Evolutionary conservation across 306 rosid species (phyloP).

Genomic region (Begonia peltatifolia): DNA sequence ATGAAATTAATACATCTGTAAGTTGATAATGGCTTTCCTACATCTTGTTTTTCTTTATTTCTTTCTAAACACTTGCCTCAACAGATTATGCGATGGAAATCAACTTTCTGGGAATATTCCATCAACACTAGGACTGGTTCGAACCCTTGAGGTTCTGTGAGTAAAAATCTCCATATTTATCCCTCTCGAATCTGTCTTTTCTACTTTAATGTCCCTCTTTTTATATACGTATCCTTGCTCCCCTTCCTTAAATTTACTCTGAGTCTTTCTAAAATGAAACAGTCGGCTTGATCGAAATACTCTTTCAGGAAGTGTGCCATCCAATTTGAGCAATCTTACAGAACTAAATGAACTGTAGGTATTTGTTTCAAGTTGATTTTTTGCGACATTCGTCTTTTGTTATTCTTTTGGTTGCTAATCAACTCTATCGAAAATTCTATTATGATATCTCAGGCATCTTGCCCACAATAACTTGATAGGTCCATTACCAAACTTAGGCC

Average conservation of each 20-base stretch:
- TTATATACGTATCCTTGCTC: background rate
- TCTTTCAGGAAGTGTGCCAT: conserved; percentile 50
- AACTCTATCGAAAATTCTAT: background rate
- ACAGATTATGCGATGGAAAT: conserved; percentile 81
- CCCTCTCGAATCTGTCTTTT: background rate
- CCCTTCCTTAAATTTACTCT: conserved; percentile 6
- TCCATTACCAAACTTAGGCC: conserved; percentile 54
- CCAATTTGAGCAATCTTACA: conserved; percentile 52
- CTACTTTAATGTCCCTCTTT: no score
- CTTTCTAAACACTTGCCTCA: conserved; percentile 1
- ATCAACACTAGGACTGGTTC: conserved; percentile 52
- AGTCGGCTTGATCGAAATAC: conserved; percentile 91
- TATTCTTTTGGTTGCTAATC: conserved; percentile 5
- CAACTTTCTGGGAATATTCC: conserved; percentile 48
- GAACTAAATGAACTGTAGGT: conserved; percentile 66
- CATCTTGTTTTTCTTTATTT: background rate
- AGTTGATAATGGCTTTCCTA: conserved; percentile 13
- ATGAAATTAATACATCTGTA: conserved; percentile 86
- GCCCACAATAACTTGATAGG: conserved; percentile 53
- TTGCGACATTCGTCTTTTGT: background rate
- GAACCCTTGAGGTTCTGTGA: conserved; percentile 91
- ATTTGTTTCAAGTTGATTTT: conserved; percentile 3
- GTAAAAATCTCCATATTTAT: conserved; percentile 25
- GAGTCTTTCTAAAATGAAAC: conserved; percentile 20
- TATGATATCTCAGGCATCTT: conserved; percentile 45